A percentile compares a stretch with the other conserved stretches of the same genome.
Evolutionary conservation across 345 rosid genomes (phyloP).

Genomic region (Populus nigra): DNA sequence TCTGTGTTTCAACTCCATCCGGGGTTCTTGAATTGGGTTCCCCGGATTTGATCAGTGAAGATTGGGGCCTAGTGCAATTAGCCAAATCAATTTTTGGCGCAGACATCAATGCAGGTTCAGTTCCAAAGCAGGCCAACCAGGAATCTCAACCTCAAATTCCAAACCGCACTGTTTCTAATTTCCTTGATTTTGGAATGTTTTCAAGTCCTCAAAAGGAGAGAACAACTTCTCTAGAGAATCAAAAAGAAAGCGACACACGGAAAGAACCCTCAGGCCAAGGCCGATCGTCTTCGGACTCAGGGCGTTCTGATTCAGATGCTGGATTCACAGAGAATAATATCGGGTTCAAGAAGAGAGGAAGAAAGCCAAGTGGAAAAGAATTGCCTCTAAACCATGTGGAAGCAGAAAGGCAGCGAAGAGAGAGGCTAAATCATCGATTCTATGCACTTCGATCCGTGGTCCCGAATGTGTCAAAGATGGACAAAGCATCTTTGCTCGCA

Average conservation of each 20-base stretch:
- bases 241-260: conserved; percentile 4
- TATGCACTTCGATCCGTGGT: conserved; percentile 78
- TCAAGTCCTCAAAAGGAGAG: conserved; percentile 16
- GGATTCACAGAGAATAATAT: conserved; percentile 5
- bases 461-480: conserved; percentile 89
- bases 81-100: conserved; percentile 37
- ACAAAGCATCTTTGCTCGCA: conserved; percentile 71
- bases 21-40: conserved; percentile 67
- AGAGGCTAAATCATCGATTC: conserved; percentile 73
- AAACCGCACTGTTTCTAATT: conserved; percentile 5
- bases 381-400: conserved; percentile 59
- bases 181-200: conserved; percentile 23
- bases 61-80: conserved; percentile 36
- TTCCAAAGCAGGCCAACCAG: conserved; percentile 8
- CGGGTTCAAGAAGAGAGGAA: conserved; percentile 29
- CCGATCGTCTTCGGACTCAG: conserved; percentile 41
- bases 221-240: conserved; percentile 11
- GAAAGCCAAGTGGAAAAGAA: conserved; percentile 42
- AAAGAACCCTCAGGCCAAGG: conserved; percentile 25
- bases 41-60: conserved; percentile 30
- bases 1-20: conserved; percentile 37
- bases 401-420: conserved; percentile 80
- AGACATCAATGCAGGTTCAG: background rate
- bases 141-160: conserved; percentile 12
- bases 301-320: conserved; percentile 29